A percentile compares a stretch with the other conserved stretches of the same genome.
phyloP scores from a whole-genome alignment of 2,329 filamentous ascomycete species.

The Fusarium kyushuense region DNA sequence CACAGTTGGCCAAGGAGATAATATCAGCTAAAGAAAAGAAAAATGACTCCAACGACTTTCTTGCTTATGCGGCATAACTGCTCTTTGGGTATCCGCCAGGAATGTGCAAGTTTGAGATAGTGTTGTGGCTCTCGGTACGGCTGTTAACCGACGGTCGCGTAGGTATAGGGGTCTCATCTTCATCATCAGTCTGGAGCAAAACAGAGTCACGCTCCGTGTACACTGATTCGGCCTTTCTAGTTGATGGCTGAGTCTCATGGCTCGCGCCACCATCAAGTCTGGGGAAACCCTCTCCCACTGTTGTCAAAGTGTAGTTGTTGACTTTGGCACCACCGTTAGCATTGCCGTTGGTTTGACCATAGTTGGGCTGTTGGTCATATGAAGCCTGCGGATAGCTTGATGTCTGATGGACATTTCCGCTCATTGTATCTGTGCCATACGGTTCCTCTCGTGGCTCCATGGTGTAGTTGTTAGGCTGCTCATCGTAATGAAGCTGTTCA shows the following conservation, averaged over 20 bases:
- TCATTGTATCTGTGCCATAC: slow-evolving; percentile 10
- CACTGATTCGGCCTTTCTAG: slow-evolving; percentile 30
- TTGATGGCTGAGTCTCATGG: slow-evolving; percentile 16
- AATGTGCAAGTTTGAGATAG: slow-evolving; percentile 75
- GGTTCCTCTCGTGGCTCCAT: slow-evolving; percentile 24
- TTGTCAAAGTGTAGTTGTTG: slow-evolving; percentile 36
- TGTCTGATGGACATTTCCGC: slow-evolving; percentile 14
- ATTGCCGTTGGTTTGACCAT: slow-evolving; percentile 26
- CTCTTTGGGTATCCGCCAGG: slow-evolving; percentile 73
- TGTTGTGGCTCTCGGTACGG: slow-evolving; percentile 61
- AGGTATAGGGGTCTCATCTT: slow-evolving; percentile 36
- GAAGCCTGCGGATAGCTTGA: slow-evolving; percentile 20
- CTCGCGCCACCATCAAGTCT: slow-evolving; percentile 29
- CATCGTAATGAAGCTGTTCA: slow-evolving; percentile 17
- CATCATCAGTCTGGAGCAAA: slow-evolving; percentile 41
- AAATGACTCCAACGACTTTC: slow-evolving; percentile 48
- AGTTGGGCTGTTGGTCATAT: slow-evolving; percentile 21
- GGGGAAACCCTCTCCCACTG: slow-evolving; percentile 44
- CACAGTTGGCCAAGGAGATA: slow-evolving; percentile 24
- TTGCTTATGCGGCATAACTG: slow-evolving; percentile 58
- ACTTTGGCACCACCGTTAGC: slow-evolving; percentile 25
- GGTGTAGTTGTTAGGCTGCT: slow-evolving; percentile 19
- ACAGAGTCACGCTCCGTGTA: slow-evolving; percentile 41
- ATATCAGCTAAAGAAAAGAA: slow-evolving; percentile 19
- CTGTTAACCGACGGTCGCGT: slow-evolving; percentile 47